These are phyloP conservation scores for Skeletonema tropicum DNA, from an alignment of 108 stramenopile species.

Conservation along the genomic window DNA sequence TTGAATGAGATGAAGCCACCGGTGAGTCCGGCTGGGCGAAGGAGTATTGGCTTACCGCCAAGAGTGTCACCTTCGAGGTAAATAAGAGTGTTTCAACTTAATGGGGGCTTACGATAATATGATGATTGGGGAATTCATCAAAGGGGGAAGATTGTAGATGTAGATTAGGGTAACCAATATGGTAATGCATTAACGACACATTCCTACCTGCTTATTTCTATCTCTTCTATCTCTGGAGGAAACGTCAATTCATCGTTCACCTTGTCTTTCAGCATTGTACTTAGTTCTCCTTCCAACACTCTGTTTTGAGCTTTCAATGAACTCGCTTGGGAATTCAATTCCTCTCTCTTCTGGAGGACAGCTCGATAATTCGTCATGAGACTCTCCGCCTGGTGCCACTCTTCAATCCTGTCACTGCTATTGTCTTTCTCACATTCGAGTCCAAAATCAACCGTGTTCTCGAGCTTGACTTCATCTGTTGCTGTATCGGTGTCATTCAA, in stretches of 20 bases:
- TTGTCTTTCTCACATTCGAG: not conserved
- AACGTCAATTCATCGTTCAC: not conserved
- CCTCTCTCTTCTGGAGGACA: constrained; percentile 41
- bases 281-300: constrained; percentile 30
- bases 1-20: constrained; percentile 4
- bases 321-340: constrained; percentile 16
- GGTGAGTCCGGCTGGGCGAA: not conserved
- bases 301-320: constrained; percentile 18
- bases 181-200: no score
- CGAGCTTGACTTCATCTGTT: not conserved
- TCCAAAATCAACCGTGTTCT: not conserved
- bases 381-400: constrained; percentile 48
- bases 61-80: not conserved
- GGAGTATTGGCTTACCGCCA: not conserved
- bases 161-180: not conserved
- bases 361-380: constrained; percentile 42
- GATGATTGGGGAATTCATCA: no score
- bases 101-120: no score
- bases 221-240: not conserved
- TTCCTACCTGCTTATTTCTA: no score
- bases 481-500: not conserved
- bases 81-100: no score
- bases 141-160: not conserved
- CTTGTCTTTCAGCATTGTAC: constrained; percentile 22
- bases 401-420: constrained; percentile 29